Conservation (phyloP, 176 grass and related monocot species). For the Ensete glaucum region DNA sequence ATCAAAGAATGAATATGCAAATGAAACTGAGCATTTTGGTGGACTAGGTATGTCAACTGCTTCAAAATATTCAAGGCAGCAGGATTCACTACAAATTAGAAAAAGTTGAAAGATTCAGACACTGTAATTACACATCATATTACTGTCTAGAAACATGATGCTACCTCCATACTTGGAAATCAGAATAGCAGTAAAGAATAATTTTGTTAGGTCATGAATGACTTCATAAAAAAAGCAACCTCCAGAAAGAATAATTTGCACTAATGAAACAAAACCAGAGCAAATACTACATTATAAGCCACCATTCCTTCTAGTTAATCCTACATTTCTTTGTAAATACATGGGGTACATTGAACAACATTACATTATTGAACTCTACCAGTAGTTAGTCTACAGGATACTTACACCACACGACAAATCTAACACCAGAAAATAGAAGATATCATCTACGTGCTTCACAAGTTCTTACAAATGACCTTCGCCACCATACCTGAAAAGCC, state of each 20-base stretch:
- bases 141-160: no score
- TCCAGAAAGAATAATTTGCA: neutral
- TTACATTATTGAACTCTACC: conserved; percentile 1
- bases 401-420: neutral
- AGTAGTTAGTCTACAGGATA: neutral
- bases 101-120: no score
- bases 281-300: neutral
- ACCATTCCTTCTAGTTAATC: neutral
- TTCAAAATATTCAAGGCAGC: no score
- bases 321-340: neutral
- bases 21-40: no score
- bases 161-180: no score
- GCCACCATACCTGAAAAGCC: conserved; percentile 93
- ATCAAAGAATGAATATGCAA: no score
- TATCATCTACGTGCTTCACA: neutral
- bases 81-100: no score
- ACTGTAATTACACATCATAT: no score
- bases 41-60: no score
- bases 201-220: no score
- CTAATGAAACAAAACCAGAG: neutral
- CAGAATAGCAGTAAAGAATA: no score
- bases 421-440: neutral
- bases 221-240: no score
- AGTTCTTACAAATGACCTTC: conserved; percentile 67
- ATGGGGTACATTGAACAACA: neutral